phyloP scores from a whole-genome alignment of 1,284 basidiomycete species.

The Ustanciosporium gigantosporum region DNA sequence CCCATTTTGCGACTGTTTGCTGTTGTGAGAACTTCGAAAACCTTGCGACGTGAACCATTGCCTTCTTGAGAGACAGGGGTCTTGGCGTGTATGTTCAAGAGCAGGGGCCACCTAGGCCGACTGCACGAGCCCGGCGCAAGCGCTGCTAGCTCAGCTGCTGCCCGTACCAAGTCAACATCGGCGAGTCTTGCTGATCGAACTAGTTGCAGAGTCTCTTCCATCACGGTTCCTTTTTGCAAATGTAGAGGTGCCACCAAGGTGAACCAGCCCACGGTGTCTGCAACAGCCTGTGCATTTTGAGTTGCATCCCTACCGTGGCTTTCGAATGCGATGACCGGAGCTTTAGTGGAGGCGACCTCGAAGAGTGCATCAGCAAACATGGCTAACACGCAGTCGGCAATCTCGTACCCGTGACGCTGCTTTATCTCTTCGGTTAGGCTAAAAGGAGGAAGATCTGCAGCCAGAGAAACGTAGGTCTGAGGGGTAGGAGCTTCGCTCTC shows the following conservation, averaged over 20 bases:
- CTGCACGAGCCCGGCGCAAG: not conserved
- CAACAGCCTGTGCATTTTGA: not conserved
- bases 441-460: not conserved
- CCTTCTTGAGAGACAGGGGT: not conserved
- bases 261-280: not conserved
- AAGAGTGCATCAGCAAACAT: not conserved
- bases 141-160: not conserved
- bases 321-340: not conserved
- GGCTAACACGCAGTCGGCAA: not conserved
- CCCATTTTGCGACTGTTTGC: not conserved
- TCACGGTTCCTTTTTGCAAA: not conserved
- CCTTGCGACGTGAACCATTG: not conserved
- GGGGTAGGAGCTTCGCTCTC: not conserved
- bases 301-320: not conserved
- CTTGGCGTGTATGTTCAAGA: not conserved
- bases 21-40: not conserved
- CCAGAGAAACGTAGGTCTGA: not conserved
- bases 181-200: not conserved
- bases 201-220: not conserved
- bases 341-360: not conserved
- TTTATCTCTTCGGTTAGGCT: not conserved
- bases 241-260: not conserved
- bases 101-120: not conserved
- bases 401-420: not conserved
- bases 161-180: not conserved